Percentiles rank a stretch among this genome's conserved stretches.
These are phyloP conservation scores for Hypoxylon sp. DNA, from an alignment of 2,329 filamentous ascomycete species.

Conservation along the genomic window DNA sequence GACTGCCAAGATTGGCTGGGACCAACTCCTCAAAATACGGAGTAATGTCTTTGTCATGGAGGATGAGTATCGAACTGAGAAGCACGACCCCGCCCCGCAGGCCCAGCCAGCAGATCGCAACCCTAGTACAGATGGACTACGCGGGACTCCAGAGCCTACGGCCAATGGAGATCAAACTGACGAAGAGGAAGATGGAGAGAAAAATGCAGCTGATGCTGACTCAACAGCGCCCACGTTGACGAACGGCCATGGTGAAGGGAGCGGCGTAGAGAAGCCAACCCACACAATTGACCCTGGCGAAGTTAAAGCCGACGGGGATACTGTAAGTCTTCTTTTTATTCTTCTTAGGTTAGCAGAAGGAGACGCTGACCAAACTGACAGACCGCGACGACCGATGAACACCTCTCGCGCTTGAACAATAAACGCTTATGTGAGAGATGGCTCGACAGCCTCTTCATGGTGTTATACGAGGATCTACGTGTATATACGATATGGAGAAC, in stretches of 20 bases:
- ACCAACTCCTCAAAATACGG: slow-evolving; percentile 92
- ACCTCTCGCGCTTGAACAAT: slow-evolving; percentile 93
- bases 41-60: slow-evolving; percentile 99
- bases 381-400: slow-evolving; percentile 75
- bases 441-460: slow-evolving; percentile 99
- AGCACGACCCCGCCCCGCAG: slow-evolving; percentile 71
- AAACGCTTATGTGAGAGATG: slow-evolving; percentile 97
- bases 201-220: slow-evolving; percentile 52
- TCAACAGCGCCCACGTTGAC: slow-evolving; percentile 55
- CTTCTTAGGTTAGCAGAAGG: not conserved
- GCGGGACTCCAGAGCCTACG: slow-evolving; percentile 75
- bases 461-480: slow-evolving; percentile 95
- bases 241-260: slow-evolving; percentile 59
- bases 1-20: slow-evolving; percentile 97
- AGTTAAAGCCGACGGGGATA: slow-evolving; percentile 75
- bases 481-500: slow-evolving; percentile 99
- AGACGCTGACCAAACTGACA: slow-evolving; percentile 55
- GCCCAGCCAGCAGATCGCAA: slow-evolving; percentile 72
- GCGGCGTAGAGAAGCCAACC: slow-evolving; percentile 79
- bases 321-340: slow-evolving; percentile 28
- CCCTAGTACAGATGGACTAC: slow-evolving; percentile 84
- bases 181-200: slow-evolving; percentile 56
- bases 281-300: slow-evolving; percentile 84
- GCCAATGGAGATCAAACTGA: slow-evolving; percentile 62
- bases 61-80: slow-evolving; percentile 95